phyloP scores from a whole-genome alignment of 768 basidiomycete species.

The Hebeloma cylindrosporum region DNA sequence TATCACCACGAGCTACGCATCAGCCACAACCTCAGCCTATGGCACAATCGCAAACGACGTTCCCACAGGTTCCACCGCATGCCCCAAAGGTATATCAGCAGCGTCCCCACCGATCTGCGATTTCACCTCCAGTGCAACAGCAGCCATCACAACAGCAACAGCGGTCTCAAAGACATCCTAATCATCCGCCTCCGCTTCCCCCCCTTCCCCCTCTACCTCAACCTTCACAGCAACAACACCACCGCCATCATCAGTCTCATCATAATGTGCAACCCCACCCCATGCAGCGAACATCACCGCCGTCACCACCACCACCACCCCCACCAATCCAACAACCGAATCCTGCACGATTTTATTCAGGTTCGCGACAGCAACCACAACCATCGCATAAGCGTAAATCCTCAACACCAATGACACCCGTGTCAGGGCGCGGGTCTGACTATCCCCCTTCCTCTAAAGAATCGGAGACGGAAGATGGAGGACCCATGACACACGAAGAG shows the following conservation, averaged over 20 bases:
- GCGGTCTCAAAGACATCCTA: slow-evolving; percentile 8
- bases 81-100: not conserved
- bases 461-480: slow-evolving; percentile 40
- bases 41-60: not conserved
- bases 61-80: not conserved
- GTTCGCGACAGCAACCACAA: not conserved
- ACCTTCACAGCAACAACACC: slow-evolving; percentile 2
- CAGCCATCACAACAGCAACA: slow-evolving; percentile 13
- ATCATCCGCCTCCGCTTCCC: slow-evolving; percentile 3
- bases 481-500: slow-evolving; percentile 34
- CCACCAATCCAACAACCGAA: not conserved
- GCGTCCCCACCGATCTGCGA: no score
- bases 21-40: slow-evolving; percentile 6
- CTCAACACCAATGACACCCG: slow-evolving; percentile 19
- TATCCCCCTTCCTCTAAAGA: slow-evolving; percentile 33
- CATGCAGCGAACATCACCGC: no score
- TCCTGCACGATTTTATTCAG: no score
- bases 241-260: slow-evolving; percentile 1
- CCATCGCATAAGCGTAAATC: slow-evolving; percentile 6
- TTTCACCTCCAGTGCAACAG: slow-evolving; percentile 3
- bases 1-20: slow-evolving; percentile 11
- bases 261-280: not conserved
- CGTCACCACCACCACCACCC: no score
- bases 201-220: slow-evolving; percentile 6
- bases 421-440: slow-evolving; percentile 18